Evolutionary conservation across 768 basidiomycete species (phyloP).

Genomic region (Leccinum longicurvipes): DNA sequence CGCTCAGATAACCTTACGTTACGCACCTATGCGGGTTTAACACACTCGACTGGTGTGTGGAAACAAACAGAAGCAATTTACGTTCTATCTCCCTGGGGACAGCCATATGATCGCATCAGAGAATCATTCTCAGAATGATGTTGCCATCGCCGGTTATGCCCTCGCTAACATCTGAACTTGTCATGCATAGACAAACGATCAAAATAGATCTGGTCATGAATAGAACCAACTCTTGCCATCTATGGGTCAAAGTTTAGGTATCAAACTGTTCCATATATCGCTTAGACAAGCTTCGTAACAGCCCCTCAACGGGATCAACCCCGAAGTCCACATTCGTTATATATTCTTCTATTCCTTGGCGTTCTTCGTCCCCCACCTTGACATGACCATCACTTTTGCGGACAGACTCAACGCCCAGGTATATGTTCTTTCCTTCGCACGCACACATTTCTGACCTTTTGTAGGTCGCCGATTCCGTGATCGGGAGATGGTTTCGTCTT

Average conservation of each 20-base stretch:
- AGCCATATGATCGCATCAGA: constrained; percentile 12
- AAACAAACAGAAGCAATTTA: constrained; percentile 6
- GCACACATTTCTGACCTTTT: neutral
- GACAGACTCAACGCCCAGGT: constrained; percentile 44
- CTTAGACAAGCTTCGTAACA: neutral
- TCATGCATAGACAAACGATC: neutral
- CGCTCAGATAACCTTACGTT: neutral
- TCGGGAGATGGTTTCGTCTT: constrained; percentile 68
- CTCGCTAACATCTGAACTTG: constrained; percentile 6
- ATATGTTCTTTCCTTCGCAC: neutral
- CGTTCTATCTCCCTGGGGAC: constrained; percentile 26
- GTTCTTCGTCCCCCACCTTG: constrained; percentile 17
- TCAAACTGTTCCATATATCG: constrained; percentile 5
- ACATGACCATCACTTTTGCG: constrained; percentile 38
- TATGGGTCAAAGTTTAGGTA: neutral
- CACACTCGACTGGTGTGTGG: constrained; percentile 7
- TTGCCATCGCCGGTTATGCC: constrained; percentile 9
- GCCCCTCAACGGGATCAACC: neutral
- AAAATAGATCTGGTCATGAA: neutral
- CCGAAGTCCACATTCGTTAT: constrained; percentile 18
- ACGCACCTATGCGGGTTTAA: neutral
- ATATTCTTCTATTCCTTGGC: constrained; percentile 16
- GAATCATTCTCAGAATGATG: constrained; percentile 22
- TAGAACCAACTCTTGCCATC: neutral
- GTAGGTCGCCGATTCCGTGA: constrained; percentile 38